Conservation (phyloP, 176 grass and related monocot genomes). For the Musa beccarii region DNA sequence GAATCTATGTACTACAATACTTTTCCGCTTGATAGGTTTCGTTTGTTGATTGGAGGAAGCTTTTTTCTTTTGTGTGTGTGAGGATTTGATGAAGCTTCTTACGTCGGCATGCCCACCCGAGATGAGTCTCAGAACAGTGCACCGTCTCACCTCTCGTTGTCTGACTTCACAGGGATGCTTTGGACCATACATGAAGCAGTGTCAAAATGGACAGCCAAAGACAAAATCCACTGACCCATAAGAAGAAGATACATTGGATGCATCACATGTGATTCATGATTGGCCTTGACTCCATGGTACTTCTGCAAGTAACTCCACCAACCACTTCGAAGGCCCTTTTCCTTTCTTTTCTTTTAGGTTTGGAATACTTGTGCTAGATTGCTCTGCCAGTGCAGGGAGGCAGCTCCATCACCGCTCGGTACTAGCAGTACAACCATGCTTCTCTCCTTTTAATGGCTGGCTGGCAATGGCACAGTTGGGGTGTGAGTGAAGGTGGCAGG, state of each 20-base stretch:
- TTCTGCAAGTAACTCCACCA: too few species aligned
- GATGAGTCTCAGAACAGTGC: neutral
- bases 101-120: neutral
- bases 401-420: conserved; percentile 4
- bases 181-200: neutral
- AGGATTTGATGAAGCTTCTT: conserved; percentile 3
- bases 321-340: too few species aligned
- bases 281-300: conserved; percentile 1
- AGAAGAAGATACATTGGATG: neutral
- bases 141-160: neutral
- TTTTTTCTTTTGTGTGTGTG: neutral
- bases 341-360: too few species aligned
- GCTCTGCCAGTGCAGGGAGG: neutral
- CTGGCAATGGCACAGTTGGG: neutral
- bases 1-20: neutral
- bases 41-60: conserved; percentile 5
- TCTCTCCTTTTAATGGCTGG: conserved; percentile 6
- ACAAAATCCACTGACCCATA: neutral
- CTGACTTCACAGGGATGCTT: neutral
- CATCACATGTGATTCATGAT: conserved; percentile 5
- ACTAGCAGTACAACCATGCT: neutral
- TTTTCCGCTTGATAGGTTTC: neutral
- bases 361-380: neutral
- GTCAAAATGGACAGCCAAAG: conserved; percentile 7
- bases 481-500: neutral